Percentiles rank a stretch among this genome's conserved stretches.
Conservation (phyloP, 2,329 filamentous ascomycete genomes). For the Botrytis fragariae region DNA sequence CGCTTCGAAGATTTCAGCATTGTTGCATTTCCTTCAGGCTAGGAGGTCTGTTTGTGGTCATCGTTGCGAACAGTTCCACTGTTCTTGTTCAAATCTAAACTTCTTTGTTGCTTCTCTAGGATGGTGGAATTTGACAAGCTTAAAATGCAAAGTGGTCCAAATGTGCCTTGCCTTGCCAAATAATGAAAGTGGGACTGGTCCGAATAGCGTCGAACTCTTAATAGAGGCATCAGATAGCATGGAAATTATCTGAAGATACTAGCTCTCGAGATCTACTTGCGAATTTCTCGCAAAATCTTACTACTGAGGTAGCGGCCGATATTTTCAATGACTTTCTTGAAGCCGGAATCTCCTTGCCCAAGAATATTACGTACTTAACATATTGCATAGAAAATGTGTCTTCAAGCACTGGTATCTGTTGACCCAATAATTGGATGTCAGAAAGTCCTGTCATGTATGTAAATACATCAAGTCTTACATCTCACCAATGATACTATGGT, state of each 20-base stretch:
- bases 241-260: too few relatives aligned
- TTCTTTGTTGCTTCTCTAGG: background rate
- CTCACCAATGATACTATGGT: too few relatives aligned
- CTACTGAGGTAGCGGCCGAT: background rate
- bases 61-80: background rate
- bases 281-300: too few relatives aligned
- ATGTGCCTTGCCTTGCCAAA: too few relatives aligned
- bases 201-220: too few relatives aligned
- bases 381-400: background rate
- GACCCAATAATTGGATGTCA: background rate
- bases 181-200: too few relatives aligned
- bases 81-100: background rate
- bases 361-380: background rate
- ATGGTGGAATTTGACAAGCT: too few relatives aligned
- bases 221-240: too few relatives aligned
- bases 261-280: too few relatives aligned
- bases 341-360: background rate
- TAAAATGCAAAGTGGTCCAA: too few relatives aligned
- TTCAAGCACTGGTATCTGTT: background rate
- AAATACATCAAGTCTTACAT: too few relatives aligned
- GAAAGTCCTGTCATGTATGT: background rate
- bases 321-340: background rate
- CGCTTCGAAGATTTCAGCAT: background rate
- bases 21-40: too few relatives aligned
- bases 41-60: background rate